A percentile compares a stretch with the other conserved stretches of the same genome.
phyloP scores from a whole-genome alignment of 2,329 filamentous ascomycete genomes.

The Fonsecaea erecta region DNA sequence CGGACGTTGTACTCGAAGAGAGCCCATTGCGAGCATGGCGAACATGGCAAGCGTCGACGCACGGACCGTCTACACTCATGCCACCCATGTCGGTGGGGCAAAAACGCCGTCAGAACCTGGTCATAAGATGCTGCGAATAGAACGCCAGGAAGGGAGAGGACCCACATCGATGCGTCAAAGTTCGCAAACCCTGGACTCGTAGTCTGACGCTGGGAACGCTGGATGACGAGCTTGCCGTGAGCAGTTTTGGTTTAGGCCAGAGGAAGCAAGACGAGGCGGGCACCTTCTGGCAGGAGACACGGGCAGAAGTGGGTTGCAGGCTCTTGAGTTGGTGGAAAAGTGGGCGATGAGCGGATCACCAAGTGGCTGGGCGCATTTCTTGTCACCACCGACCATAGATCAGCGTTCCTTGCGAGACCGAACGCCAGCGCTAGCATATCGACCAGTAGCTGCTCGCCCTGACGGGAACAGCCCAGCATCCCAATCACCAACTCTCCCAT shows the following conservation, averaged over 20 bases:
- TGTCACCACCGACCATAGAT: constrained; percentile 34
- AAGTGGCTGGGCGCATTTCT: constrained; percentile 39
- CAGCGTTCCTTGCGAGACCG: constrained; percentile 37
- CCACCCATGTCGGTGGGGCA: constrained; percentile 34
- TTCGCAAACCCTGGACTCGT: constrained; percentile 34
- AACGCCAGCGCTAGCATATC: constrained; percentile 29
- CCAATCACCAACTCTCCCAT: constrained; percentile 17
- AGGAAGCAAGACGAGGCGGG: constrained; percentile 35
- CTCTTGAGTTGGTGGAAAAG: constrained; percentile 27
- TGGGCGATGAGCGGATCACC: constrained; percentile 32
- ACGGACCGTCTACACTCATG: constrained; percentile 31
- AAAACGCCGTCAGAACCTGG: constrained; percentile 32
- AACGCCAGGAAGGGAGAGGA: constrained; percentile 27
- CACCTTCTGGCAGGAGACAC: constrained; percentile 29
- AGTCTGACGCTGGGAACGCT: constrained; percentile 32
- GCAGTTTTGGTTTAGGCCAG: constrained; percentile 34
- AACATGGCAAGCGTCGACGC: constrained; percentile 33
- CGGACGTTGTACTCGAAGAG: constrained; percentile 24
- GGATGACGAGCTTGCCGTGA: constrained; percentile 36
- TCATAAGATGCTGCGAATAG: constrained; percentile 36
- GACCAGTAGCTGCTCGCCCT: constrained; percentile 22
- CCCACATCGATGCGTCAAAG: constrained; percentile 36
- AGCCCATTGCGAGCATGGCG: constrained; percentile 21
- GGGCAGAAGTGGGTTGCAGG: constrained; percentile 33
- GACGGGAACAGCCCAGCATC: constrained; percentile 1